Evolutionary conservation across 2,329 filamentous ascomycete species (phyloP), one percentile per base, ranked within the genome.

Genomic region (Huntiella abstrusa): DNA sequence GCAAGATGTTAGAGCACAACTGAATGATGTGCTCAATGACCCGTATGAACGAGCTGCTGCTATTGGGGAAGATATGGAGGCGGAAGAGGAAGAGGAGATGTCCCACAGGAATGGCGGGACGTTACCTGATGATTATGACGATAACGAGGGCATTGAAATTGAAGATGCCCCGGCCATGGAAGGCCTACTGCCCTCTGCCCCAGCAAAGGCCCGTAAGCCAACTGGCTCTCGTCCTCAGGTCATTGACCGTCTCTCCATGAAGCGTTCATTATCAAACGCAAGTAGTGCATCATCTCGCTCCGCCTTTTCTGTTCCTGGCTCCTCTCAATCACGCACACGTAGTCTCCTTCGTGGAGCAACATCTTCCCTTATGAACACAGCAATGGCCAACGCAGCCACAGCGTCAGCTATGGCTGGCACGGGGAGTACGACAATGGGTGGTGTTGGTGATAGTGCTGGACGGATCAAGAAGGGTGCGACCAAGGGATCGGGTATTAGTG

Each of bases 21-120:
- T 95, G 5, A 92, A 83, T 4, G 83, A 80, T 59, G 70, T 95
- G 7, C 77, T 94, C 12, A 86, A 93, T 17, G 75, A 82, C 38
- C 71, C 74, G 12, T 54, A 63, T 36, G 48, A 49, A 32, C 48
- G 44, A 54, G 55, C 59, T 48, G 69, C 72, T 12, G 54, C 72
- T 52, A 64, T 74, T 49, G 59, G 63, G 1, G 64, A 64, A 1
- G 60, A 64, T n/a, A 62, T 69, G 40, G 67, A 68, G 22, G 71
- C 68, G n/a, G 67, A 67, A 49, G 68, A 70, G 12, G 22, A 3
- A 10, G 22, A 28, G 13, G 41, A 34, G 32, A 43, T 12, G 17
- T 11, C 7, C 5, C 35, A 43, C 17, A 13, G 19, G 13, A 33
- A 33, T 34, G 41, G 41, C 8, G 41, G 41, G 5, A 12, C 28